These are phyloP conservation scores for Hanseniaspora mollemarum DNA, from an alignment of 805 yeast genomes.

Conservation along the genomic window DNA sequence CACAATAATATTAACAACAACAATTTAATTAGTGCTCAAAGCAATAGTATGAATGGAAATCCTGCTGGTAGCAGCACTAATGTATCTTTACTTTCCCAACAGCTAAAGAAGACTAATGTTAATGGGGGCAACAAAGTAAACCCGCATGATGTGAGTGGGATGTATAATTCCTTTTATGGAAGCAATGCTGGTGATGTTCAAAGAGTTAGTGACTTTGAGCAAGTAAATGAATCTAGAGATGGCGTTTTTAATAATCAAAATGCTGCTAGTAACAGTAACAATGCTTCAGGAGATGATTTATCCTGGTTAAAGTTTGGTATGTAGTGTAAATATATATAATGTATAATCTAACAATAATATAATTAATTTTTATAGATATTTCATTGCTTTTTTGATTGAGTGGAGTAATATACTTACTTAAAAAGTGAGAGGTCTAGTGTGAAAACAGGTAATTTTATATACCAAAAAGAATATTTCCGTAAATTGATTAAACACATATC, in stretches of 20 bases:
- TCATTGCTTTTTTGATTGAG: neutral
- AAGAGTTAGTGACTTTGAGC: neutral
- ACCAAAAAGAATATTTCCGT: no score
- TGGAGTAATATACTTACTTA: no score
- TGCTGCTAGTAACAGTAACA: neutral
- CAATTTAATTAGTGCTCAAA: neutral
- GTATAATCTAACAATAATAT: neutral
- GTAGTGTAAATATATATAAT: neutral
- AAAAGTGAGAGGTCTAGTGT: no score
- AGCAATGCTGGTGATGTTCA: neutral
- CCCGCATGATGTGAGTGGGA: conserved; percentile 14
- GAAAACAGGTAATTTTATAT: no score
- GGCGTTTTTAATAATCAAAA: no score
- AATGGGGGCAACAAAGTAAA: conserved; percentile 1
- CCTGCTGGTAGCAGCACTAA: conserved; percentile 17
- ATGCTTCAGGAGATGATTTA: conserved; percentile 22
- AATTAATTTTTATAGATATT: neutral
- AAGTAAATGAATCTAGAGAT: neutral
- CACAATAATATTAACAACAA: neutral
- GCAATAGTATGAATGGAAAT: neutral
- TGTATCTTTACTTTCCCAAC: conserved; percentile 30
- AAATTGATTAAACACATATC: no score
- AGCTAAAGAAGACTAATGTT: neutral
- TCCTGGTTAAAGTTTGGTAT: conserved; percentile 31
- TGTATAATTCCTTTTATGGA: conserved; percentile 16